A percentile compares a stretch with the other conserved stretches of the same genome.
phyloP scores from a whole-genome alignment of 768 basidiomycete genomes.

The Gloeophyllum trabeum region DNA sequence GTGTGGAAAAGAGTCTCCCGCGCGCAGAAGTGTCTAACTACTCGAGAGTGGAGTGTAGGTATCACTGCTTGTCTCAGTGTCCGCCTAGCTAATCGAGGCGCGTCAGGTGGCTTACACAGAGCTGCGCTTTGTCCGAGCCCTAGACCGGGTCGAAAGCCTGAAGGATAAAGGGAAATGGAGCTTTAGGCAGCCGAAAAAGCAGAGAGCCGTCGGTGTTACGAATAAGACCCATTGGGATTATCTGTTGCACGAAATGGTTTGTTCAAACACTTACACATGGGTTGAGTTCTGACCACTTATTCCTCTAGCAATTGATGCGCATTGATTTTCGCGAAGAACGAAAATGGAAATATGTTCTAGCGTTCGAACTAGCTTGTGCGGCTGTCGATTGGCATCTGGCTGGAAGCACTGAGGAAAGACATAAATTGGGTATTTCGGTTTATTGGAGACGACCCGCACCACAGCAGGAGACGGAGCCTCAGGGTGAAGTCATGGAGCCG shows the following conservation, averaged over 20 bases:
- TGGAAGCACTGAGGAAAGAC: constrained; percentile 49
- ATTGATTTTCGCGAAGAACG: constrained; percentile 92
- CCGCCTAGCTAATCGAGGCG: neutral
- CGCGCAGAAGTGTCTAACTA: constrained; percentile 68
- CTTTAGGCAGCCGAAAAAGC: constrained; percentile 92
- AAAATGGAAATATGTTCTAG: constrained; percentile 81
- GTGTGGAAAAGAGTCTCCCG: constrained; percentile 57
- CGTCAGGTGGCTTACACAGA: constrained; percentile 69
- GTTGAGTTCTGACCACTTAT: constrained; percentile 1
- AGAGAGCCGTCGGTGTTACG: constrained; percentile 63
- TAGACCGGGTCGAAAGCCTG: constrained; percentile 77
- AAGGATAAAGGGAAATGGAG: constrained; percentile 81
- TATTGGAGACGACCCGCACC: constrained; percentile 45
- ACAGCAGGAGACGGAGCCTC: constrained; percentile 1
- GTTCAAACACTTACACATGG: constrained; percentile 11
- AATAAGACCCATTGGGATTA: constrained; percentile 92
- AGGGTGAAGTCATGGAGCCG: constrained; percentile 21
- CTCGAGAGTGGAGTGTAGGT: constrained; percentile 75
- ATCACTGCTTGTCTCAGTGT: neutral
- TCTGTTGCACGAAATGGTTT: constrained; percentile 91
- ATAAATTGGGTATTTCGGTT: constrained; percentile 54
- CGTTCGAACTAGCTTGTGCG: constrained; percentile 71
- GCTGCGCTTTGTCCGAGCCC: constrained; percentile 61
- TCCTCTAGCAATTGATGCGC: constrained; percentile 85
- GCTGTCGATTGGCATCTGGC: constrained; percentile 85